Evolutionary conservation across 768 basidiomycete genomes (phyloP).

Genomic region (Sistotremastrum niveocremeum): DNA sequence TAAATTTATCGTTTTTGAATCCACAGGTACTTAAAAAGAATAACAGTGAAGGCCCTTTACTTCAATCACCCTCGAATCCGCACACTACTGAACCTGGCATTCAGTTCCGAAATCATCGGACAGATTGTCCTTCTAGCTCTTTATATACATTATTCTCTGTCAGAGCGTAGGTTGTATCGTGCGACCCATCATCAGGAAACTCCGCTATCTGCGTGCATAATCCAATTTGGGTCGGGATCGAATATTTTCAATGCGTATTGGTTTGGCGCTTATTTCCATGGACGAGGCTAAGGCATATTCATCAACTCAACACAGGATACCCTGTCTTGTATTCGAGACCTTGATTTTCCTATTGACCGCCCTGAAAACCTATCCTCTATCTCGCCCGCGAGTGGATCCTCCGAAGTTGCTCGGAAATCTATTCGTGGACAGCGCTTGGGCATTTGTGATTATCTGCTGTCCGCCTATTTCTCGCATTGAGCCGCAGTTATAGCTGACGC

Average conservation of each 20-base stretch:
- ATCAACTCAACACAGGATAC: conserved; percentile 6
- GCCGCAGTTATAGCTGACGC: background rate
- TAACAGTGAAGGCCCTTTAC: background rate
- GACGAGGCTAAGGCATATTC: background rate
- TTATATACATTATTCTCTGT: background rate
- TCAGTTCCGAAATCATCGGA: background rate
- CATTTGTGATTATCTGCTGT: conserved; percentile 15
- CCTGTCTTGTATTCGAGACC: conserved; percentile 13
- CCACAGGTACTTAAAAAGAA: background rate
- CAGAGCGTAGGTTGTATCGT: background rate
- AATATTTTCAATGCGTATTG: background rate
- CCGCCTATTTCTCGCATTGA: background rate
- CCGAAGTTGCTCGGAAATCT: conserved; percentile 11
- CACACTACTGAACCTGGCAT: background rate
- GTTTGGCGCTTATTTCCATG: background rate
- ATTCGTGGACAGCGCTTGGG: conserved; percentile 15
- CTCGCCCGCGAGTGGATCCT: conserved; percentile 11
- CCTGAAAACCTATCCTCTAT: conserved; percentile 9
- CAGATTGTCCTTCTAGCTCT: background rate
- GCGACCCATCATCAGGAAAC: background rate
- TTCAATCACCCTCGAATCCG: background rate
- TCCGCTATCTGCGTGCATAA: background rate
- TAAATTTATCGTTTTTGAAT: background rate
- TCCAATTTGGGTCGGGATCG: background rate
- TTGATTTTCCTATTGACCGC: conserved; percentile 14